Base-by-base conservation (phyloP, 768 basidiomycete genomes). In the Termitomyces sp. region DNA sequence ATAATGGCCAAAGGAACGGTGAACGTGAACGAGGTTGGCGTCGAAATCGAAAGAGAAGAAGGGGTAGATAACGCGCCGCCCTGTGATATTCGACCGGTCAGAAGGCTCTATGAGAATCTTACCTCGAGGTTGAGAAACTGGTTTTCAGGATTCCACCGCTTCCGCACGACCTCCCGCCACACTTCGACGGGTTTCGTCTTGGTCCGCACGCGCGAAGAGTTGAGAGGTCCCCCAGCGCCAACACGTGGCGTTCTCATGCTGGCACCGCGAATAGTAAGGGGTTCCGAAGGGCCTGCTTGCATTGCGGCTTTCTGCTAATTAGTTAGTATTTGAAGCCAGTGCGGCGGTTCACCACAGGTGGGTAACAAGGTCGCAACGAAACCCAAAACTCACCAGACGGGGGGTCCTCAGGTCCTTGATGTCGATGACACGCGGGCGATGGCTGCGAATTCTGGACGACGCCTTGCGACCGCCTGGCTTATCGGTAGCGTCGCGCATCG, bases 101-200 rank as follows among this genome's bases (percentile, higher is more conserved):
- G 56, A 58, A 45, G 47, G 32, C 53, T 24, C 46, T 52, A 44
- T 56, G 47, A 61, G 60, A 48, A 54, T 62, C 89, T 71, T 69
- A 92, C 92, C 77, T 92, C 89, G 54, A 94, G 83, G 68, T 94
- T 90, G 42, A 94, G 77, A 68, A 86, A 91, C 63, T 79, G 82
- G 3, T 74, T 68, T 50, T 89, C 83, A 2, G 84, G 68, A 70
- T 90, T 85, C 79, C 84, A 94, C 52, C 92, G 80, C 59, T 77
- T 83, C 60, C 83, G 72, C 40, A 94, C 86, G 64, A 93, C 80
- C 64, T 88, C 81, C 65, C 80, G 79, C 89, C 90, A 92, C n/a
- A 82, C 70, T 57, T 90, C 86, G 28, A 93, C 72, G 28, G 70
- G 74, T 71, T 71, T 76, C 18, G 46, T 38, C 35, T 60, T 66